Base-by-base conservation (phyloP, 1,284 basidiomycete species). In the Boletus smithii region DNA sequence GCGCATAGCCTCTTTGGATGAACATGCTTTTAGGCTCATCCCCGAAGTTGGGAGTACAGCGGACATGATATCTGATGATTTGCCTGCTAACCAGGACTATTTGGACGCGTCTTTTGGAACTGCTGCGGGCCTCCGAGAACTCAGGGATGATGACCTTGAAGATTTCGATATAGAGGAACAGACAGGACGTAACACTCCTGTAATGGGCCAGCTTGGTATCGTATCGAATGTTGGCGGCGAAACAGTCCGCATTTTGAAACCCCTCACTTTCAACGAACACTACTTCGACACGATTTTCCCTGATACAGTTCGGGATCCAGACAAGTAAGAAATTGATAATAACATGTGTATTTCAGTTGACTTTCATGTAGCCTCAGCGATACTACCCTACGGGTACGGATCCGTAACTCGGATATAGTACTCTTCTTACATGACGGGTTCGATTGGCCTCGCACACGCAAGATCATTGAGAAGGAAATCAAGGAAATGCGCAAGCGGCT, bases 41-140 rank as follows among this genome's bases (percentile, higher is more conserved):
- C 88, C 89, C 1, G 85, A 91, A 53, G 72, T 88, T 44, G 86
- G 86, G 6, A 79, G 83, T 5, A 77, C 82, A 4, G 84, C 90
- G 4, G 95, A 98, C 66, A 85, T 97, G 79, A 86, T 98, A 39
- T 74, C 78, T 34, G 95, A 98, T 60, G 93, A 98, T 62, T 73
- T 98, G 10, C 95, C 95, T 0, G 88, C 78, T 14, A 95, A 98
- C 63, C 71, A 77, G 29, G 88, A 93, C 57, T 98, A 94, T 60
- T 74, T 97, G 22, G 91, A 94, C 54, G 81, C 81, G 42, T 85
- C 88, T 3, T 90, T 87, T 60, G 84, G 88, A 39, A 71, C 85
- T 17, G 83, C 87, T 16, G 88, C 81, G 5, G 88, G 88, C 14
- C 68, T 91, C 14, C 77, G 83, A 44, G 87, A 85, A 51, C 69